Base-by-base conservation (phyloP, 2,329 filamentous ascomycete genomes). In the Colletotrichum eleusines region DNA sequence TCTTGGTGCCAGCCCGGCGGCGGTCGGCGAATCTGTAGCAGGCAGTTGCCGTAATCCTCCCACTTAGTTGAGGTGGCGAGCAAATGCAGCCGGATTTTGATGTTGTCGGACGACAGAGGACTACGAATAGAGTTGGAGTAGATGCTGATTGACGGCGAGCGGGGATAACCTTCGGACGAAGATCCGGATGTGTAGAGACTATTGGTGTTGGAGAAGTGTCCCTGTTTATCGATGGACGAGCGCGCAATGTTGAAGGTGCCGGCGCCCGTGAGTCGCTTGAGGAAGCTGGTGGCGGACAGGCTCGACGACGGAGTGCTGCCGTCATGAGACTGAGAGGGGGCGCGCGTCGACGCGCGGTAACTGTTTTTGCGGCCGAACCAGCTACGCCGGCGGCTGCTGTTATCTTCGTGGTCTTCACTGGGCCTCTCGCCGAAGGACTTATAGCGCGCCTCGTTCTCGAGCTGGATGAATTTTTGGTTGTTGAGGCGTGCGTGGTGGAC, bases 401-500 rank as follows among this genome's bases (percentile, higher is more conserved):
- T 83, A 66, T 82, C 82, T 59, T 80, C 81, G 74, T 83, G 87
- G 76, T 88, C 78, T 75, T 85, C 84, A 75, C 86, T 78, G 71
- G 84, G 76, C 74, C 78, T 85, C 81, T 84, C 90, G 74, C 85
- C 94, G 83, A 86, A 97, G 83, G 83, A 92, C 86, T 85, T 94
- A 88, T 84, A 94, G 75, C 80, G 91, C 78, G 84, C 93, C 74
- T 91, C 89, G 73, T 91, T 87, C 75, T 89, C 88, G 23, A 91
- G 84, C 58, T 88, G 84, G 67, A 88, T 94, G 82, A 95, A 98
- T 65, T 94, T 95, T 63, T 94, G 92, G 78, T 98, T 98, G 81
- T 97, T 94, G 78, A 97, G 92, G 58, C 96, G 92, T 26, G 95
- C 91, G 72, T 92, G 88, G 80, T 98, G 97, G 72, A 98, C 95